phyloP scores from a whole-genome alignment of 805 yeast species.

The Saturnispora diversa region DNA sequence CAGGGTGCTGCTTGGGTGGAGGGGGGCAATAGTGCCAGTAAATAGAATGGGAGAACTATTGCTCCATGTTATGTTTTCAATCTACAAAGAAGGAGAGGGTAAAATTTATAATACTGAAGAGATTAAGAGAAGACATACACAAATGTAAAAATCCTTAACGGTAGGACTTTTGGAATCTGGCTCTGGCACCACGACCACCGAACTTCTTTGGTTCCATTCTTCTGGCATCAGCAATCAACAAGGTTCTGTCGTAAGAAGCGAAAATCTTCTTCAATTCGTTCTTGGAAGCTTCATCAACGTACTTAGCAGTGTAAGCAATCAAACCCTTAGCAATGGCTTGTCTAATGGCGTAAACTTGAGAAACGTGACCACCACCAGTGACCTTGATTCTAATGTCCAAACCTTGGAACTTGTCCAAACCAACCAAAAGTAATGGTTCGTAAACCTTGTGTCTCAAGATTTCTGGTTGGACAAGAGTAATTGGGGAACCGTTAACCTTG shows the following conservation, averaged over 20 bases:
- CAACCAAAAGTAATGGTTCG: conserved; percentile 98
- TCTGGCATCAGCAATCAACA: conserved; percentile 98
- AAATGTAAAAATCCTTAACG: conserved; percentile 54
- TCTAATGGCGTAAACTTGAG: conserved; percentile 99
- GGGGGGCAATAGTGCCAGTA: too few relatives aligned
- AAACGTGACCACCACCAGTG: conserved; percentile 99
- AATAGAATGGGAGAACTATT: too few relatives aligned
- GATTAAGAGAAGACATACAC: background rate
- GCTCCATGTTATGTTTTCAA: too few relatives aligned
- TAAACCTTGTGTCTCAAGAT: conserved; percentile 98
- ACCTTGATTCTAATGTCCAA: conserved; percentile 98
- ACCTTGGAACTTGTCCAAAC: conserved; percentile 97
- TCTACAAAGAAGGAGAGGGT: background rate
- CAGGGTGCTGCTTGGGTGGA: too few relatives aligned
- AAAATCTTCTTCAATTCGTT: conserved; percentile 98
- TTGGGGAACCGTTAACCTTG: conserved; percentile 99
- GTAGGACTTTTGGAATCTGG: conserved; percentile 99
- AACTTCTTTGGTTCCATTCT: conserved; percentile 99
- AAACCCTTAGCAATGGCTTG: conserved; percentile 99
- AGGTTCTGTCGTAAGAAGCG: conserved; percentile 97
- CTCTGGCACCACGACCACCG: conserved; percentile 99
- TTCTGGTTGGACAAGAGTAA: conserved; percentile 98
- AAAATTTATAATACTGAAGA: background rate
- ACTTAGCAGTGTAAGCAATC: conserved; percentile 99
- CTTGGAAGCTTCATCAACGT: conserved; percentile 98